Percentiles rank a stretch among this genome's conserved stretches.
Evolutionary conservation across 140 eudicot species (phyloP).

Genomic region (Bidens hawaiensis): DNA sequence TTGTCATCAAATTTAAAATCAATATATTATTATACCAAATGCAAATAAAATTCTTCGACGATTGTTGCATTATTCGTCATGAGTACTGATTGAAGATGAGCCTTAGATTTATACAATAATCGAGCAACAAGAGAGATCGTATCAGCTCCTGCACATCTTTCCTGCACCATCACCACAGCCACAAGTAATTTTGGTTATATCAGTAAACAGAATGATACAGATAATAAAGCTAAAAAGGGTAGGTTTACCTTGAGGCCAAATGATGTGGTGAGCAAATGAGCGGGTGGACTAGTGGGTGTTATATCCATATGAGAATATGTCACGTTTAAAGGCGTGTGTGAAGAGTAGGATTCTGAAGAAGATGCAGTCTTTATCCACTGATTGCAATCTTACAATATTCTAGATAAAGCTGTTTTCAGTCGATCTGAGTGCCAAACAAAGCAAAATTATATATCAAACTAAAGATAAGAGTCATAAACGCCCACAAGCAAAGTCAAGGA

Average conservation of each 20-base stretch:
- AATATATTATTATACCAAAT: conserved; percentile 46
- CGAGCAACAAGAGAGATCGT: conserved; percentile 88
- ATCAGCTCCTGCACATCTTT: conserved; percentile 96
- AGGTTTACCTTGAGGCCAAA: conserved; percentile 74
- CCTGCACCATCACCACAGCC: conserved; percentile 58
- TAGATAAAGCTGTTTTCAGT: conserved; percentile 67
- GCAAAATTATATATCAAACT: conserved; percentile 1
- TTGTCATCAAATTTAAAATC: background rate
- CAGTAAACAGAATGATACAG: background rate
- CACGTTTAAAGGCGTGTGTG: conserved; percentile 45
- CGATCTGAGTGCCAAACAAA: conserved; percentile 55
- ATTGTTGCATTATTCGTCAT: conserved; percentile 54
- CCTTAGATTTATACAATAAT: conserved; percentile 71
- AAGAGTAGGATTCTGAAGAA: conserved; percentile 41
- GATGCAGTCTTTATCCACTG: conserved; percentile 66
- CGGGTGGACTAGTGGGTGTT: conserved; percentile 74
- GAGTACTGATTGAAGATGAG: conserved; percentile 89
- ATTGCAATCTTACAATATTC: conserved; percentile 78
- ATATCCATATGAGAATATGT: conserved; percentile 67
- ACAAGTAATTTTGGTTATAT: conserved; percentile 8
- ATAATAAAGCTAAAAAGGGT: background rate
- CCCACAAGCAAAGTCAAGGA: background rate
- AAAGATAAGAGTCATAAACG: background rate
- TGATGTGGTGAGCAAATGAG: conserved; percentile 42
- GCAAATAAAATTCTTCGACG: conserved; percentile 78